Evolutionary conservation across 2,329 filamentous ascomycete genomes (phyloP), one percentile per base, ranked within the genome.

Genomic region (Clonostachys sp.): DNA sequence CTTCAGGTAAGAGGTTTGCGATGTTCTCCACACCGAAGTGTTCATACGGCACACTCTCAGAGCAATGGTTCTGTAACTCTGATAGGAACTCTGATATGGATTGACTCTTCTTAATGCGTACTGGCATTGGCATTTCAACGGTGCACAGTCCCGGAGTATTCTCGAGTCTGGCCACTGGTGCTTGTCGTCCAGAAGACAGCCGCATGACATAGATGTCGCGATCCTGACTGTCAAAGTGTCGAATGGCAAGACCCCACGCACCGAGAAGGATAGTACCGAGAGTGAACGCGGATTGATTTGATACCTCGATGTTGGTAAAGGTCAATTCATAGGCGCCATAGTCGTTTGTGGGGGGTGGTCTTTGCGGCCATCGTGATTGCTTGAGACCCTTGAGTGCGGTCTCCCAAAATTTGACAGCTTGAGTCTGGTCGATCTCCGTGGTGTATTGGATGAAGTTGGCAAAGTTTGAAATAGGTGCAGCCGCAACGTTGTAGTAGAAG

Each of bases 1-100:
- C 42, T n/a, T 44, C 20, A 16, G 42, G 49, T 47, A n/a, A 50
- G 12, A 44, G 12, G 18, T 44, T 44, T 13, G 42, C 42, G n/a
- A 44, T 44, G 42, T 44, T 44, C 10, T n/a, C 3, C 17, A 44
- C 42, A 7, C 42, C 42, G 20, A 24, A 44, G 42, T 44, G 42
- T 17, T 44, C 42, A 12, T 44, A 30, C 12, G 17, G 18, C 2
- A 44, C 42, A 13, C 18, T n/a, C 13, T 44, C 20, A 17, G 42
- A 24, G 30, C 18, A 18, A 13, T 52, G 45, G 13, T 36, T 35
- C 20, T 56, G 54, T 7, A 55, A 46, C 5, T 48, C 18, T n/a
- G 49, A 36, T 14, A 56, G 42, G 30, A 51, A 55, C 13, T 53
- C 39, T 16, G 49, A 41, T 14, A 56, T 46, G 36, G 43, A 42